A percentile compares a stretch with the other conserved stretches of the same genome.
Conservation (phyloP, 2,329 filamentous ascomycete species). For the Pyrenochaeta sp. region DNA sequence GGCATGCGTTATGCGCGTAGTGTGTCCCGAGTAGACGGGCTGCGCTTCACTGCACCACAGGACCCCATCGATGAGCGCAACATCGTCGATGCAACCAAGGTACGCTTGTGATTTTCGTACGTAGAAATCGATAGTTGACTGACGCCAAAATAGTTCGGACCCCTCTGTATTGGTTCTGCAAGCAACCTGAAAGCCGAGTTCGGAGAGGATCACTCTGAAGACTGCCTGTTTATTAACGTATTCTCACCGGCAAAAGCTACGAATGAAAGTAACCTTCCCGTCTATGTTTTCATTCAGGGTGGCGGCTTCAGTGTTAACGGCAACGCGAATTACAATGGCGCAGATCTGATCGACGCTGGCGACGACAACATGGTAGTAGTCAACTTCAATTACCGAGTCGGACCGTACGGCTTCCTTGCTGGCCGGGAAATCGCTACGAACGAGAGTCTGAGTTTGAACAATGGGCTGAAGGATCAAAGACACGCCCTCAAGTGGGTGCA, state of each 20-base stretch:
- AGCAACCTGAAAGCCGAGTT: constrained; percentile 36
- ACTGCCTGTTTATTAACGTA: constrained; percentile 52
- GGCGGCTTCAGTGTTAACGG: constrained; percentile 50
- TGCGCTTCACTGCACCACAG: constrained; percentile 70
- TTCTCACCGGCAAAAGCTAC: constrained; percentile 48
- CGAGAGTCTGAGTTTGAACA: constrained; percentile 44
- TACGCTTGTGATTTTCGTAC: constrained; percentile 10
- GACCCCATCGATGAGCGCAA: constrained; percentile 62
- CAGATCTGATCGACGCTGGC: constrained; percentile 42
- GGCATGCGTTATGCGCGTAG: constrained; percentile 73
- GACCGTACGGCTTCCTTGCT: constrained; percentile 51
- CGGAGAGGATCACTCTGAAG: constrained; percentile 44
- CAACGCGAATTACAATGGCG: constrained; percentile 48
- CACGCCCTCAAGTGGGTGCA: constrained; percentile 49
- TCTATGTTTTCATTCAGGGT: constrained; percentile 53
- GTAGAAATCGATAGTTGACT: constrained; percentile 5
- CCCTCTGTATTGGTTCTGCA: constrained; percentile 43
- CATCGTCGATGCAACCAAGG: constrained; percentile 59
- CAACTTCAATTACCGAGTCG: constrained; percentile 54
- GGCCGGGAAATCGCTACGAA: constrained; percentile 40
- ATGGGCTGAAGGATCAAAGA: constrained; percentile 50
- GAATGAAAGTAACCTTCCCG: constrained; percentile 42
- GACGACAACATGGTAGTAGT: constrained; percentile 47
- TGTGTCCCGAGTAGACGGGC: constrained; percentile 40
- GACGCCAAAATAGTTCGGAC: constrained; percentile 36